Evolutionary conservation across 2,329 filamentous ascomycete genomes (phyloP).

Genomic region (Endocalyx cinctus): DNA sequence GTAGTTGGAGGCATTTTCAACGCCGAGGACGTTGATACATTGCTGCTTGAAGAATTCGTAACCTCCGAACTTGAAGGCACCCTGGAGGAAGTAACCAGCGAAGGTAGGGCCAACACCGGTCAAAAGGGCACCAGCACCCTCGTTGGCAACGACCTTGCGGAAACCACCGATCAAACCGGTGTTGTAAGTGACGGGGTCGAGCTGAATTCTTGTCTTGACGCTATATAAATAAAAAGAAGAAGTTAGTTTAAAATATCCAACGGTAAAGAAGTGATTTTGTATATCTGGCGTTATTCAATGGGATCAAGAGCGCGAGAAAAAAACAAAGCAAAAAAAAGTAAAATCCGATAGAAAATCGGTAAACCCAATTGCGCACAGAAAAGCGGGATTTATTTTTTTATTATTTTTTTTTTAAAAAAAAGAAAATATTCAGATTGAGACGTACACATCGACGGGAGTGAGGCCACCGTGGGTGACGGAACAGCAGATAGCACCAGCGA

Average conservation of each 20-base stretch:
- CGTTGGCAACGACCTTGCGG: constrained; percentile 64
- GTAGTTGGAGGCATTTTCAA: constrained; percentile 61
- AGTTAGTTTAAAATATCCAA: too few relatives aligned
- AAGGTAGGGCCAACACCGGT: constrained; percentile 69
- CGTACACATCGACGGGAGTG: constrained; percentile 99
- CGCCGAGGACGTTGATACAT: constrained; percentile 63
- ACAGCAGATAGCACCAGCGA: constrained; percentile 97
- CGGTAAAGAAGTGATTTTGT: too few relatives aligned
- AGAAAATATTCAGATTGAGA: too few relatives aligned
- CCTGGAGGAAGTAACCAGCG: constrained; percentile 75
- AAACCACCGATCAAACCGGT: constrained; percentile 68
- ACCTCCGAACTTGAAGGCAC: constrained; percentile 75
- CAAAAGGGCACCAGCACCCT: constrained; percentile 67
- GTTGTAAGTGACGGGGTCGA: constrained; percentile 73
- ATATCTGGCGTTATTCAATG: too few relatives aligned
- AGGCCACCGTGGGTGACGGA: constrained; percentile 95
- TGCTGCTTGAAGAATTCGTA: constrained; percentile 83
- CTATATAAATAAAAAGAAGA: constrained; percentile 33
- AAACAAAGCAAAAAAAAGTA: too few relatives aligned
- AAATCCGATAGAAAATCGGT: too few relatives aligned
- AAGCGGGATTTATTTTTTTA: too few relatives aligned
- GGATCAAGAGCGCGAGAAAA: too few relatives aligned
- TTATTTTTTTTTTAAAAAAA: too few relatives aligned
- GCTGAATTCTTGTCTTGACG: constrained; percentile 77
- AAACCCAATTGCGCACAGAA: too few relatives aligned